These are phyloP conservation scores for Hirschfeldia incana DNA, from an alignment of 345 rosid genomes.

Conservation along the genomic window DNA sequence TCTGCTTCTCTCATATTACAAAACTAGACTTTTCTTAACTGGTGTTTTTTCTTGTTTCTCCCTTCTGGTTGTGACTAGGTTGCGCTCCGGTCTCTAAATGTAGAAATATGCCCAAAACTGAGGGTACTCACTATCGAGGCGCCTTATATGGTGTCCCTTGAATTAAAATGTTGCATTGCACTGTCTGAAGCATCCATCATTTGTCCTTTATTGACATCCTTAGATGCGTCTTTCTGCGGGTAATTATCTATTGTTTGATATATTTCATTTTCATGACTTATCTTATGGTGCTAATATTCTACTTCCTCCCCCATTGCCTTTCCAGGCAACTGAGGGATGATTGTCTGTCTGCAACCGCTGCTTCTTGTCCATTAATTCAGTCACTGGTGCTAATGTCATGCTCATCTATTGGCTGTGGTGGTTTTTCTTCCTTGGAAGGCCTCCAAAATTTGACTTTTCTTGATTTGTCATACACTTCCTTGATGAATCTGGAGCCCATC, in stretches of 20 bases:
- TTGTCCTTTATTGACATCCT: slow-evolving; percentile 79
- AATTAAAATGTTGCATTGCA: slow-evolving; percentile 91
- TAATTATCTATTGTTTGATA: slow-evolving; percentile 15
- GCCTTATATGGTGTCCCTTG: slow-evolving; percentile 73
- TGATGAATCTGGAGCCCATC: slow-evolving; percentile 76
- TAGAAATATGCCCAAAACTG: slow-evolving; percentile 94
- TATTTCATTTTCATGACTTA: not conserved
- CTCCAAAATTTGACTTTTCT: slow-evolving; percentile 65
- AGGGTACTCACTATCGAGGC: slow-evolving; percentile 71
- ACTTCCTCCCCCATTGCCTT: not conserved
- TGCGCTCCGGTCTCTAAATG: slow-evolving; percentile 78
- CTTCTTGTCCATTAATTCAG: slow-evolving; percentile 78
- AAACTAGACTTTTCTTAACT: not conserved
- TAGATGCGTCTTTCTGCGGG: slow-evolving; percentile 99
- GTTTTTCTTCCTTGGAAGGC: slow-evolving; percentile 64
- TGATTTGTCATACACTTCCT: slow-evolving; percentile 88
- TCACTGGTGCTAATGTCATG: slow-evolving; percentile 91
- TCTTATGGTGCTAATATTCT: slow-evolving; percentile 1
- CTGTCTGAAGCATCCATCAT: slow-evolving; percentile 74
- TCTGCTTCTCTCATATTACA: not conserved
- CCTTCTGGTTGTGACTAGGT: slow-evolving; percentile 50
- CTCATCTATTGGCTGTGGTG: slow-evolving; percentile 74
- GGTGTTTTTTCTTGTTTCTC: not conserved
- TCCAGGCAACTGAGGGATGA: slow-evolving; percentile 86
- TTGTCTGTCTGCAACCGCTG: slow-evolving; percentile 72